phyloP scores from a whole-genome alignment of 78 protist genomes.

The Isochrysis galbana region DNA sequence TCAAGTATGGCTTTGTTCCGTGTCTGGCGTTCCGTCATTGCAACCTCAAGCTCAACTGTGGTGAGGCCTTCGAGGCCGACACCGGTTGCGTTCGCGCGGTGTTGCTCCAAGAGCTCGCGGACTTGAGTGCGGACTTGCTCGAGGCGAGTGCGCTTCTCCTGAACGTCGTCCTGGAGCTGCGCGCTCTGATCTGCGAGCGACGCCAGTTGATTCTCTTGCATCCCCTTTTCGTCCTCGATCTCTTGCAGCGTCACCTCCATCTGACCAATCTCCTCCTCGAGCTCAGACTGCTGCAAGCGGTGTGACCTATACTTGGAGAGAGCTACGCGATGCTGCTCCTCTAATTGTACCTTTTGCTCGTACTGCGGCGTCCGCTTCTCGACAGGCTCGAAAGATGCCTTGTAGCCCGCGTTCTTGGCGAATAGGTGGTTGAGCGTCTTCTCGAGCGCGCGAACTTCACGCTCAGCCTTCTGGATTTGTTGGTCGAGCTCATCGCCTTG shows the following conservation, averaged over 20 bases:
- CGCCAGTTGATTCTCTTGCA: neutral
- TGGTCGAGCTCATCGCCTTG: constrained; percentile 56
- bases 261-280: neutral
- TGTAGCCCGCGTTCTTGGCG: constrained; percentile 10
- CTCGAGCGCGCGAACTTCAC: constrained; percentile 45
- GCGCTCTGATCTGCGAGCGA: neutral
- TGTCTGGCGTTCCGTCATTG: neutral
- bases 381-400: neutral
- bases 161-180: neutral
- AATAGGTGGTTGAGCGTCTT: constrained; percentile 35
- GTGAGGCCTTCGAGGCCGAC: neutral
- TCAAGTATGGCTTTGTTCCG: neutral
- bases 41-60: neutral
- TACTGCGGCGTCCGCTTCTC: neutral
- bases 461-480: constrained; percentile 27
- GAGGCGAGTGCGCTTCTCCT: neutral
- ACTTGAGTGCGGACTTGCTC: neutral
- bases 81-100: neutral
- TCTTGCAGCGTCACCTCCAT: neutral
- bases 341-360: neutral
- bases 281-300: neutral
- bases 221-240: neutral
- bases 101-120: neutral
- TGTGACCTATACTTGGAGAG: neutral
- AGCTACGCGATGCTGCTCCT: neutral